A percentile compares a stretch with the other conserved stretches of the same genome.
Evolutionary conservation across 192 early-diverging fungal genomes (phyloP).

Genomic region (Rhizoclosmatium sp.): DNA sequence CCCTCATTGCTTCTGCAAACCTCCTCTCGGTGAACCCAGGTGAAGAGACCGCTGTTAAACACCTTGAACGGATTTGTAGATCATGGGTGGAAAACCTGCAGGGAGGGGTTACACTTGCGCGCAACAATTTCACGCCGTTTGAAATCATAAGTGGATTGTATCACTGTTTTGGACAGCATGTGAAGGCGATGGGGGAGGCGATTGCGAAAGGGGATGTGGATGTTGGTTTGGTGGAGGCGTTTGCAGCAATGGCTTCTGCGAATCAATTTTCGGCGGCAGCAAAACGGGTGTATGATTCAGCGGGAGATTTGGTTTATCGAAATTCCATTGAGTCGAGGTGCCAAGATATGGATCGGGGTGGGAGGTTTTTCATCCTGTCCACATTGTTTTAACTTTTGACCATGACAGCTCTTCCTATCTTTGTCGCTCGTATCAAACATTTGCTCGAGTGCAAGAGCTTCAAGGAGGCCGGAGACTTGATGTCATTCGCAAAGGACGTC

Average conservation of each 20-base stretch:
- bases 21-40: conserved; percentile 27
- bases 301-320: conserved; percentile 40
- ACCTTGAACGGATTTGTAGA: conserved; percentile 35
- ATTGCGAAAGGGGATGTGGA: conserved; percentile 17
- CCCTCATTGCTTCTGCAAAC: conserved; percentile 30
- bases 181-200: conserved; percentile 27
- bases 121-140: conserved; percentile 16
- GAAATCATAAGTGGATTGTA: conserved; percentile 13
- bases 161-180: conserved; percentile 43
- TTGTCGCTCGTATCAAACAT: conserved; percentile 27
- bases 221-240: conserved; percentile 20
- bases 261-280: conserved; percentile 42
- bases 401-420: background rate
- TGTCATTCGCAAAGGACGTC: conserved; percentile 30
- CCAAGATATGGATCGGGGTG: conserved; percentile 44
- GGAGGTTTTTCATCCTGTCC: conserved; percentile 5
- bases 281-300: conserved; percentile 33
- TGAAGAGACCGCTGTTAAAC: conserved; percentile 34
- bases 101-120: conserved; percentile 31
- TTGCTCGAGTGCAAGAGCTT: conserved; percentile 29
- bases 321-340: conserved; percentile 43
- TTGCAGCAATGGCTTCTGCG: conserved; percentile 38
- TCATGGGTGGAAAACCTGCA: conserved; percentile 52
- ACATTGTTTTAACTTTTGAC: conserved; percentile 1
- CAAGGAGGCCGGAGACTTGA: conserved; percentile 28